Percentiles rank a stretch among this genome's conserved stretches.
Conservation (phyloP, 768 basidiomycete species). For the Tephrocybe sp. region DNA sequence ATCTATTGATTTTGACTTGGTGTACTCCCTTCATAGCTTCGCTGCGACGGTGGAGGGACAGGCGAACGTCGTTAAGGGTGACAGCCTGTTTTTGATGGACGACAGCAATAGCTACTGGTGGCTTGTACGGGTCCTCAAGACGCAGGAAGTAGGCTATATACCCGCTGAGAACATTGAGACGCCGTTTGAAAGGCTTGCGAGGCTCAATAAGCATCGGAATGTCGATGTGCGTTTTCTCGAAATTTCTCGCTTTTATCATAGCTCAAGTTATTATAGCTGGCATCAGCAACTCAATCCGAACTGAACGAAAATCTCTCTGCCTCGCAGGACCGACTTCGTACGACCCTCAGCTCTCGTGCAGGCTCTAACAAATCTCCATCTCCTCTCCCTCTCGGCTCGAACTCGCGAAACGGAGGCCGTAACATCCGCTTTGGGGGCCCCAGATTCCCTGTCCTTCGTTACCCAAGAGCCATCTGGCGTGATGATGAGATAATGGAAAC, state of each 20-base stretch:
- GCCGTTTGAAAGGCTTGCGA: slow-evolving; percentile 91
- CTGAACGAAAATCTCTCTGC: slow-evolving; percentile 50
- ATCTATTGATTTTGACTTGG: slow-evolving; percentile 89
- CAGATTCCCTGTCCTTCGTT: slow-evolving; percentile 60
- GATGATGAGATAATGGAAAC: slow-evolving; percentile 62
- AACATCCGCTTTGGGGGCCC: slow-evolving; percentile 73
- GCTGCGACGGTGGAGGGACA: slow-evolving; percentile 98
- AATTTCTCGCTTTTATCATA: not conserved
- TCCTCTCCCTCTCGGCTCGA: slow-evolving; percentile 41
- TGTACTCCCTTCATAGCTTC: slow-evolving; percentile 94
- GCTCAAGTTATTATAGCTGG: slow-evolving; percentile 44
- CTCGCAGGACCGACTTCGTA: slow-evolving; percentile 52
- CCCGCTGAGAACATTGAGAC: slow-evolving; percentile 99
- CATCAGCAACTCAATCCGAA: slow-evolving; percentile 72
- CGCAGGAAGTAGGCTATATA: slow-evolving; percentile 98
- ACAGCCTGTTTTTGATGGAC: slow-evolving; percentile 94
- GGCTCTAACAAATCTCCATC: slow-evolving; percentile 50
- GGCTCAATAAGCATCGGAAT: slow-evolving; percentile 96
- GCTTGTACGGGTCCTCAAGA: slow-evolving; percentile 97
- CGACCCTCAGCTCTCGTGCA: slow-evolving; percentile 46
- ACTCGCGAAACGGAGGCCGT: slow-evolving; percentile 30
- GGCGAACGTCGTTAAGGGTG: slow-evolving; percentile 97
- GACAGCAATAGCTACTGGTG: slow-evolving; percentile 99
- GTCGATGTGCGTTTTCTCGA: slow-evolving; percentile 68
- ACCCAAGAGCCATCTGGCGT: slow-evolving; percentile 81